Evolutionary conservation across 352 stramenopile genomes (phyloP).

Genomic region (Pythium dissotocum): DNA sequence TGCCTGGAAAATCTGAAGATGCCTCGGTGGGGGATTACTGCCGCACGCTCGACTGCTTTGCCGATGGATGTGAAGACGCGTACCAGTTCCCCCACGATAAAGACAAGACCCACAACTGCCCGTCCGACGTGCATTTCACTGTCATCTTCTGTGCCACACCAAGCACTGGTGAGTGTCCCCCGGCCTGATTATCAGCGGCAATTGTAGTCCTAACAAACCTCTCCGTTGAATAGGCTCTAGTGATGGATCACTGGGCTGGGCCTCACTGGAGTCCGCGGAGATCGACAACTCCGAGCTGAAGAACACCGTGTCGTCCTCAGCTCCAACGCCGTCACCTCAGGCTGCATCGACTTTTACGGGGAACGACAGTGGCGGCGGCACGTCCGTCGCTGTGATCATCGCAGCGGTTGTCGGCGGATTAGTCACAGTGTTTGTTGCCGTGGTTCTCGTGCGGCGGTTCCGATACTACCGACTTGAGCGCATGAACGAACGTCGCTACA

Average conservation of each 20-base stretch:
- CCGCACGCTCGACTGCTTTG: slow-evolving; percentile 46
- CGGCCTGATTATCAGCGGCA: no score
- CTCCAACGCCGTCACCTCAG: not conserved
- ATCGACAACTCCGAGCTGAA: not conserved
- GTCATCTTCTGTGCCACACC: slow-evolving; percentile 47
- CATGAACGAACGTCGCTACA: slow-evolving; percentile 20
- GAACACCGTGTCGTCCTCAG: not conserved
- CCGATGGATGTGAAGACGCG: slow-evolving; percentile 51
- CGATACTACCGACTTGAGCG: slow-evolving; percentile 12
- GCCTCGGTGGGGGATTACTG: slow-evolving; percentile 29
- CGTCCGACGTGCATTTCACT: slow-evolving; percentile 32
- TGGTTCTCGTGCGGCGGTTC: slow-evolving; percentile 20
- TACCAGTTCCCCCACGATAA: slow-evolving; percentile 62
- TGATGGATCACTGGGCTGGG: slow-evolving; percentile 15
- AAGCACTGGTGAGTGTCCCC: not conserved
- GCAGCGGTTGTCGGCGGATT: slow-evolving; percentile 22
- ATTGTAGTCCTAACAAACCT: no score
- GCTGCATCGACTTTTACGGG: not conserved
- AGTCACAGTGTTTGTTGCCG: slow-evolving; percentile 29
- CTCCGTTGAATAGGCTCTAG: not conserved
- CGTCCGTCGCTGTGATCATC: slow-evolving; percentile 17
- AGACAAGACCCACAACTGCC: slow-evolving; percentile 61
- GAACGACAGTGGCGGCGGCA: slow-evolving; percentile 1
- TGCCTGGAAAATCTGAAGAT: slow-evolving; percentile 17
- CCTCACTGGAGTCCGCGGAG: slow-evolving; percentile 8